Percentiles rank a stretch among this genome's conserved stretches.
phyloP scores from a whole-genome alignment of 2,329 filamentous ascomycete genomes.

The Cylindrodendrum hubeiense region DNA sequence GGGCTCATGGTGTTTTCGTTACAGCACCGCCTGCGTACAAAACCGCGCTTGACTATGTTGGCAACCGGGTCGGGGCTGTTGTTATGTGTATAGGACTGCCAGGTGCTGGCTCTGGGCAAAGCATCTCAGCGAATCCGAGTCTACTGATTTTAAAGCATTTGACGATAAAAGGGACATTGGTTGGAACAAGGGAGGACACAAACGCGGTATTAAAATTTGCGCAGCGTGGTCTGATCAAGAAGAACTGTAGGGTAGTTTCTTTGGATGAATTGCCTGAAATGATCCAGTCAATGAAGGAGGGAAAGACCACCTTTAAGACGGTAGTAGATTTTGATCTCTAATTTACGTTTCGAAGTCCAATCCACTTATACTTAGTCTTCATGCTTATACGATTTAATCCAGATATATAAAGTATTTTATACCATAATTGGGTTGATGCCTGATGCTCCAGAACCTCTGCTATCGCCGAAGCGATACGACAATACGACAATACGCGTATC shows the following conservation, averaged over 20 bases:
- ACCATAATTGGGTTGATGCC: no score
- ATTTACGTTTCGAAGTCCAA: no score
- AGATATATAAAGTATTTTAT: no score
- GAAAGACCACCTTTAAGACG: background rate
- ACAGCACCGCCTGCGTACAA: conserved; percentile 2
- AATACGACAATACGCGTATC: no score
- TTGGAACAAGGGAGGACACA: conserved; percentile 2
- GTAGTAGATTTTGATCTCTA: background rate
- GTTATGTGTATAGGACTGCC: conserved; percentile 1
- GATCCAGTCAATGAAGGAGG: background rate
- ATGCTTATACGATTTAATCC: no score
- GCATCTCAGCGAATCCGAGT: background rate
- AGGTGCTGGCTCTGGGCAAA: background rate
- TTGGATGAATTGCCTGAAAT: background rate
- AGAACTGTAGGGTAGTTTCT: background rate
- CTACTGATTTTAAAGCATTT: background rate
- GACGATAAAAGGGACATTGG: conserved; percentile 1
- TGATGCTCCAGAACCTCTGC: no score
- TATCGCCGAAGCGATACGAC: no score
- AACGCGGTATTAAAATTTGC: background rate
- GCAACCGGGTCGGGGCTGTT: conserved; percentile 1
- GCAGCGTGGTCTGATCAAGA: background rate
- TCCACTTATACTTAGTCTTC: no score
- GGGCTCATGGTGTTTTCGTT: background rate
- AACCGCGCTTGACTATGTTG: background rate